phyloP scores from a whole-genome alignment of 31 red algal genomes.

The Bonnemaisonia californica region DNA sequence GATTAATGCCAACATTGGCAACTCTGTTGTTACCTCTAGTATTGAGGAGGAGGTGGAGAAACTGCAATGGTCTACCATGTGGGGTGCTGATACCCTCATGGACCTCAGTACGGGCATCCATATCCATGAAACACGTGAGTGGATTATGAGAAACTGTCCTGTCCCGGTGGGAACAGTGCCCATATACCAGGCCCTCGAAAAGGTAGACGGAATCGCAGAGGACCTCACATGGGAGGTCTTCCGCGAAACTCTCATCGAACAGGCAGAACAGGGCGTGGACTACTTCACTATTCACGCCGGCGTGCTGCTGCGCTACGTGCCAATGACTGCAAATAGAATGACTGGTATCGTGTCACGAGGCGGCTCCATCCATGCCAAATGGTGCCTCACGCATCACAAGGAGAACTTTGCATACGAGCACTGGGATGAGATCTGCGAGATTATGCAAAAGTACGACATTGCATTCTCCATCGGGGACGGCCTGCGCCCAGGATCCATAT shows the following conservation, averaged over 20 bases:
- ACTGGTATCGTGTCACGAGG: constrained; percentile 99
- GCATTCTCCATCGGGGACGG: constrained; percentile 99
- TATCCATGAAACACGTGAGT: constrained; percentile 97
- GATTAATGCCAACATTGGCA: constrained; percentile 99
- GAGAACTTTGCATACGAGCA: constrained; percentile 99
- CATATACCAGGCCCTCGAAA: constrained; percentile 99
- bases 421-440: constrained; percentile 99
- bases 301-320: constrained; percentile 92
- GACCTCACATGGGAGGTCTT: constrained; percentile 98
- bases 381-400: constrained; percentile 95
- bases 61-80: constrained; percentile 98
- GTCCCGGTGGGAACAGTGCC: constrained; percentile 99
- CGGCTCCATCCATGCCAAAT: constrained; percentile 99
- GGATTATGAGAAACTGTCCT: constrained; percentile 97
- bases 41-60: constrained; percentile 99
- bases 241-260: constrained; percentile 97
- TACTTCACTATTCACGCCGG: constrained; percentile 99
- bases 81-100: constrained; percentile 99
- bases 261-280: constrained; percentile 98
- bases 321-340: constrained; percentile 92
- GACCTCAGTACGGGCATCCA: constrained; percentile 94
- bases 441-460: constrained; percentile 96
- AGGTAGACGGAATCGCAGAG: constrained; percentile 95
- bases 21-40: constrained; percentile 85
- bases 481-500: constrained; percentile 92